phyloP scores from a whole-genome alignment of 768 basidiomycete species.

The Cystobasidium ongulense region DNA sequence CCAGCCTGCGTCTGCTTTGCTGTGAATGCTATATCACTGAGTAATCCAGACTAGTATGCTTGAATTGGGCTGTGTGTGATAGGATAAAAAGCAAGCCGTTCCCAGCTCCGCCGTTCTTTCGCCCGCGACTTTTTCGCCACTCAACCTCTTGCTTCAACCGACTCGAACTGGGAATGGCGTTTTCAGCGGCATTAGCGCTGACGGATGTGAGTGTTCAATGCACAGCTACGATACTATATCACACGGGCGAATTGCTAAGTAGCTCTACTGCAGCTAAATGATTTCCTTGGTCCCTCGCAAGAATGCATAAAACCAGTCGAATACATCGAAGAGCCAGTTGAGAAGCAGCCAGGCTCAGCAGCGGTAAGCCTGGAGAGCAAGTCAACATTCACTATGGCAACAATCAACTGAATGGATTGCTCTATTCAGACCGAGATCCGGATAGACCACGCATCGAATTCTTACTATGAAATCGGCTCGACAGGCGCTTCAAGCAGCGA shows the following conservation, averaged over 20 bases:
- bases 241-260: too few relatives aligned
- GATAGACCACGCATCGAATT: constrained; percentile 65
- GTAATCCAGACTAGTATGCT: not conserved
- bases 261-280: constrained; percentile 58
- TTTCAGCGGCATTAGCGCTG: constrained; percentile 75
- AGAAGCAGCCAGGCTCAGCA: constrained; percentile 26
- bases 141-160: not conserved
- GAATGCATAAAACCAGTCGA: constrained; percentile 94
- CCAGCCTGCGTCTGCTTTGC: not conserved
- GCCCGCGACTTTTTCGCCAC: not conserved
- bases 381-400: constrained; percentile 41
- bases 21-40: too few relatives aligned
- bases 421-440: constrained; percentile 72
- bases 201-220: not conserved
- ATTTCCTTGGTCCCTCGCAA: constrained; percentile 92
- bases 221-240: too few relatives aligned
- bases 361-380: constrained; percentile 39
- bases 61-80: not conserved
- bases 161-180: constrained; percentile 55
- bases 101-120: not conserved
- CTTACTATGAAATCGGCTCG: constrained; percentile 70
- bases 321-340: constrained; percentile 45
- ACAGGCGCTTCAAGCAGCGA: constrained; percentile 27
- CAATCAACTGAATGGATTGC: too few relatives aligned
- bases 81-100: not conserved